Evolutionary conservation across 148 eudicot species (phyloP), one percentile per base, ranked within the genome.

Genomic region (Vaccinium corymbosum): DNA sequence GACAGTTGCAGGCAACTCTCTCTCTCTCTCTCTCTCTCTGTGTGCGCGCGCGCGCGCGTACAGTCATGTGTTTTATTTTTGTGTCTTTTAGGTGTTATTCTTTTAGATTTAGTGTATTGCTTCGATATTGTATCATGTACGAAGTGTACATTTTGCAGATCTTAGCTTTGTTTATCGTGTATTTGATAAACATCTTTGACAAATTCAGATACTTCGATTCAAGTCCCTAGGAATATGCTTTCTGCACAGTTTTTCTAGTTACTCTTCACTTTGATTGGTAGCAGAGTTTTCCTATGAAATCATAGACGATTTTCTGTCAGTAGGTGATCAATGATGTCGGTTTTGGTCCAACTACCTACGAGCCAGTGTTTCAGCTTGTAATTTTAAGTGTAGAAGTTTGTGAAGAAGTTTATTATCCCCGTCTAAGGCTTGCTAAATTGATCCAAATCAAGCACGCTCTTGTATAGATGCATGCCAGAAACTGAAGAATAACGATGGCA

Each of bases 1-100:
- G 90, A 93, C 93, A 70, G 88, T 97, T 89, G 97, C 94, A 80
- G 99, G 99, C 88, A 88, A 85, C 90, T 88, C 50, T 50, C 64
- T 42, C 73, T 64, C 32, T 32, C 62, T 55, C 53, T 76, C 72
- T 86, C 48, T 82, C 48, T 20, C 66, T 16, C 14, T 32, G 38
- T 35, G 38, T 35, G 38, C 3, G 38, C 3, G 0, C 0, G 38
- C 38, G 38, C 38, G 2, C 2, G 38, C 2, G 38, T 35, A 61
- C n/a, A 56, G 46, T 22, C 56, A 19, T 50, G 55, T 56, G 3
- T 25, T 59, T 25, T n/a, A 53, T 80, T 80, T 25, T 38, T 56
- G 16, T 32, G 1, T n/a, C 22, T 53, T 22, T 55, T 79, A 53
- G 16, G 62, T 71, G 11, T 66, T 66, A 15, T 29, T 27, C 11